Percentiles rank a stretch among this genome's conserved stretches.
Conservation (phyloP, 257 asterid genomes). For the Hygrophila difformis region DNA sequence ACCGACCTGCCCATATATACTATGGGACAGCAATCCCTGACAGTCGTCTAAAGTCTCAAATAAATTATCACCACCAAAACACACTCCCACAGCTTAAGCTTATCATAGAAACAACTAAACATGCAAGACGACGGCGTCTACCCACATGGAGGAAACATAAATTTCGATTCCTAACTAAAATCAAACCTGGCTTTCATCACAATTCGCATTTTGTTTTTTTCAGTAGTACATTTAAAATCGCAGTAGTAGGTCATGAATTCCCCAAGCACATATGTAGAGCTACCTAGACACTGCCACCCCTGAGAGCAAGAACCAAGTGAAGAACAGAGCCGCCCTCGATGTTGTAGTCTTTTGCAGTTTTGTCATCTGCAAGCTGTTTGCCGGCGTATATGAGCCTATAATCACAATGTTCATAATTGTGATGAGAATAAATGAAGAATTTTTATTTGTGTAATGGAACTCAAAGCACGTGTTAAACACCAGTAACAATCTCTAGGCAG, state of each 20-base stretch:
- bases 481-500: not conserved
- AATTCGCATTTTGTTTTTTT: constrained; percentile 1
- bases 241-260: constrained; percentile 3
- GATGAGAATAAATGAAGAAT: not conserved
- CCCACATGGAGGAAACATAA: too few species aligned
- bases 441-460: not conserved
- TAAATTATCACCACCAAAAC: too few species aligned
- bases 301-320: constrained; percentile 81
- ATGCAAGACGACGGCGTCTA: too few species aligned
- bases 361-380: constrained; percentile 85
- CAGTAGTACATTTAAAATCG: constrained; percentile 7
- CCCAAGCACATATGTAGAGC: not conserved
- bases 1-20: too few species aligned
- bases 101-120: too few species aligned
- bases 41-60: too few species aligned
- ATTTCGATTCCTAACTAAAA: too few species aligned
- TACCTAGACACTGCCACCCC: constrained; percentile 56
- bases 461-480: not conserved
- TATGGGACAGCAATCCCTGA: too few species aligned
- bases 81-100: too few species aligned
- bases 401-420: not conserved
- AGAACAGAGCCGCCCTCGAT: constrained; percentile 95
- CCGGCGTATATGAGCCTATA: constrained; percentile 83
- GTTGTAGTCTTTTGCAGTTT: constrained; percentile 80
- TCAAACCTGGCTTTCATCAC: not conserved